Evolutionary conservation across 345 rosid species (phyloP).

Genomic region (Syzygium oleosum): DNA sequence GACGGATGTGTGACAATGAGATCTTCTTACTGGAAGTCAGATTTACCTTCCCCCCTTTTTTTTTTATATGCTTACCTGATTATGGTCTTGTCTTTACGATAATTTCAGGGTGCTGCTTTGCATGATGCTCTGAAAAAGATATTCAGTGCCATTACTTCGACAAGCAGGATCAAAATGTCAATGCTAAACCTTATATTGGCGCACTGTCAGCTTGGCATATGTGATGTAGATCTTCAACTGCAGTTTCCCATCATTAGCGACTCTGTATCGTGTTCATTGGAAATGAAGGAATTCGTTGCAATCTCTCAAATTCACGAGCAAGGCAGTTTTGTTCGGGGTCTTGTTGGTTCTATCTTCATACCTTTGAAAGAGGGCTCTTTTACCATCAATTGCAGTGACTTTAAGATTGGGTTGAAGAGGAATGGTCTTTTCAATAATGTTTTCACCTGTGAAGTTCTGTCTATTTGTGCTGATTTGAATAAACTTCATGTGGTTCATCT

Average conservation of each 20-base stretch:
- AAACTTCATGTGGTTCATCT: constrained; percentile 46
- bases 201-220: constrained; percentile 45
- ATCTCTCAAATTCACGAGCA: constrained; percentile 42
- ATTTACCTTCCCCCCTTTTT: neutral
- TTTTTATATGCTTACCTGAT: neutral
- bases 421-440: constrained; percentile 21
- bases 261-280: constrained; percentile 24
- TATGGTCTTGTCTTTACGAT: neutral
- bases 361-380: constrained; percentile 45
- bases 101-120: constrained; percentile 54
- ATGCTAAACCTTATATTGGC: constrained; percentile 53
- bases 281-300: constrained; percentile 43
- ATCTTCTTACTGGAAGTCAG: neutral
- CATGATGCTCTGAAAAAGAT: constrained; percentile 58
- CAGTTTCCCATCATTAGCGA: constrained; percentile 39
- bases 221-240: constrained; percentile 32
- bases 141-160: constrained; percentile 21
- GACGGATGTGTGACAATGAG: neutral
- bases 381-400: constrained; percentile 33
- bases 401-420: constrained; percentile 47
- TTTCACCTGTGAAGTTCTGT: constrained; percentile 27
- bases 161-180: constrained; percentile 33
- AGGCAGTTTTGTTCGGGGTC: constrained; percentile 44
- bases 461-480: constrained; percentile 24
- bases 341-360: constrained; percentile 35